Evolutionary conservation across 176 grass and related monocot species (phyloP).

Genomic region (Avena insularis): DNA sequence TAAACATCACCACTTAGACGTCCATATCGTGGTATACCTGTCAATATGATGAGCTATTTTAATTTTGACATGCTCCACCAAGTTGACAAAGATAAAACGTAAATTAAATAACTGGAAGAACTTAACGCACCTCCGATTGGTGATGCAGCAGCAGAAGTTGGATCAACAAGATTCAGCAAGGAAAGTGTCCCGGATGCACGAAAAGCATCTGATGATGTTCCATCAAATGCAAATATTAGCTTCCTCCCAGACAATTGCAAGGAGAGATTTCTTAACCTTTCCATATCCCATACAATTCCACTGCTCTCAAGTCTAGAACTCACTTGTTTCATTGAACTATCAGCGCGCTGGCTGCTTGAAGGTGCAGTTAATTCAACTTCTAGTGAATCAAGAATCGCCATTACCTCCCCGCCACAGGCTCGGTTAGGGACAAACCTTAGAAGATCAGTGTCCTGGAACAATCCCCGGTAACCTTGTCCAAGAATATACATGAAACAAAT

Average conservation of each 20-base stretch:
- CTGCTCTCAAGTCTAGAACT: constrained; percentile 77
- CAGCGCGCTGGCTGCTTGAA: constrained; percentile 73
- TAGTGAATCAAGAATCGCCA: constrained; percentile 93
- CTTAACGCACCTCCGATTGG: constrained; percentile 83
- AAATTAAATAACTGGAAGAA: constrained; percentile 44
- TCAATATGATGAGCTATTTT: constrained; percentile 43
- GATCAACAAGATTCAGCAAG: constrained; percentile 96
- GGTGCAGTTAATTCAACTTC: constrained; percentile 70
- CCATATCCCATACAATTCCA: constrained; percentile 98
- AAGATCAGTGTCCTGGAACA: constrained; percentile 97
- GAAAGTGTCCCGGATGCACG: constrained; percentile 94
- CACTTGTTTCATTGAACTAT: constrained; percentile 84
- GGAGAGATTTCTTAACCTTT: constrained; percentile 83
- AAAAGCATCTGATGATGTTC: constrained; percentile 94
- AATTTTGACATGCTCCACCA: constrained; percentile 36
- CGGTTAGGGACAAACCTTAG: constrained; percentile 88
- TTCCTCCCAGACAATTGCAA: constrained; percentile 90
- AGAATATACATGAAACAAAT: constrained; percentile 99
- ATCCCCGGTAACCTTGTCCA: constrained; percentile 87
- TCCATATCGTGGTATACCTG: constrained; percentile 98
- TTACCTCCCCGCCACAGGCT: constrained; percentile 90
- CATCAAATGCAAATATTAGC: constrained; percentile 99
- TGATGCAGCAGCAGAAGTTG: constrained; percentile 96
- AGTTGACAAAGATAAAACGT: constrained; percentile 42
- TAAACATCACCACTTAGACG: constrained; percentile 94